Conservation (phyloP, 768 basidiomycete genomes). For the Daedalea quercina region DNA sequence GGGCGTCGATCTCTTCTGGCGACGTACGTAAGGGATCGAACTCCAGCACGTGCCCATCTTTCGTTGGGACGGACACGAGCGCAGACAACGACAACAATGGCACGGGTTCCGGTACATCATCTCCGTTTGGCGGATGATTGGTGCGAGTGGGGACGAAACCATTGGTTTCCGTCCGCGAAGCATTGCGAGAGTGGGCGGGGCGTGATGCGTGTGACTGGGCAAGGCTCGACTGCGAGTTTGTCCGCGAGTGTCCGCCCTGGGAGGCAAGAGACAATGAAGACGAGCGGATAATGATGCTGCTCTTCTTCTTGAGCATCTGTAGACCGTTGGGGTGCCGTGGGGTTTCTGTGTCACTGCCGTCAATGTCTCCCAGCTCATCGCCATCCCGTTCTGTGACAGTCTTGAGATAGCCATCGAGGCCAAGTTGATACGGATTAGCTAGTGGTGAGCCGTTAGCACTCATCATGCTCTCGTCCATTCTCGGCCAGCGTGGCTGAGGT, state of each 20-base stretch:
- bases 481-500: slow-evolving; percentile 49
- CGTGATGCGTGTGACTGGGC: slow-evolving; percentile 24
- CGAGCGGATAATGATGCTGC: slow-evolving; percentile 32
- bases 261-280: slow-evolving; percentile 10
- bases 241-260: slow-evolving; percentile 33
- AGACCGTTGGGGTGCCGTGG: slow-evolving; percentile 19
- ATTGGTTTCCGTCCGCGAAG: slow-evolving; percentile 10
- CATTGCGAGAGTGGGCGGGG: slow-evolving; percentile 16
- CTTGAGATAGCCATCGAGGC: slow-evolving; percentile 50
- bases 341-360: slow-evolving; percentile 21
- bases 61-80: slow-evolving; percentile 71
- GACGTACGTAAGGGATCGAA: slow-evolving; percentile 79
- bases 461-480: slow-evolving; percentile 71
- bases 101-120: slow-evolving; percentile 3
- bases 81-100: slow-evolving; percentile 36
- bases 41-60: slow-evolving; percentile 75
- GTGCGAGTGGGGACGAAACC: slow-evolving; percentile 7
- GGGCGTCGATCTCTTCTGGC: slow-evolving; percentile 62
- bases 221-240: slow-evolving; percentile 46
- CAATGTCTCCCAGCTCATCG: slow-evolving; percentile 13
- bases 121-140: slow-evolving; percentile 6
- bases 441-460: slow-evolving; percentile 81
- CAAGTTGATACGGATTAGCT: slow-evolving; percentile 69
- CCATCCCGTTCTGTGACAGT: slow-evolving; percentile 29
- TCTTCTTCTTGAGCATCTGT: slow-evolving; percentile 25